Conservation (phyloP, 345 rosid species). For the thale cress (Arabidopsis thaliana) region TAIR10.1 NC_003070.9:24893501-24894000, state of each 20-base stretch:
- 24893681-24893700: slow-evolving; percentile 13
- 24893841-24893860: too few relatives aligned
- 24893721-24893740: background rate
- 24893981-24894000: too few relatives aligned
- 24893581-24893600: background rate
- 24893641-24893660: slow-evolving; percentile 12
- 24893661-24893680: slow-evolving; percentile 19
- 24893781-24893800: too few relatives aligned
- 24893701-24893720: background rate
- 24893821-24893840: too few relatives aligned
- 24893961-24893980: too few relatives aligned
- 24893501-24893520: slow-evolving; percentile 28
- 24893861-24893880: too few relatives aligned
- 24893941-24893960: too few relatives aligned
- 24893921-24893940: too few relatives aligned
- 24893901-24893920: too few relatives aligned
- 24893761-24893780: too few relatives aligned
- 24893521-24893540: background rate
- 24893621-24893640: slow-evolving; percentile 5
- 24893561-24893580: background rate
- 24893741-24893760: slow-evolving; percentile 1
- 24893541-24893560: slow-evolving; percentile 14
- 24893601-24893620: slow-evolving; percentile 6
- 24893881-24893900: too few relatives aligned
- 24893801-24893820: too few relatives aligned